Evolutionary conservation across 2,329 filamentous ascomycete species (phyloP).

Genomic region (Fusarium incarnatum): DNA sequence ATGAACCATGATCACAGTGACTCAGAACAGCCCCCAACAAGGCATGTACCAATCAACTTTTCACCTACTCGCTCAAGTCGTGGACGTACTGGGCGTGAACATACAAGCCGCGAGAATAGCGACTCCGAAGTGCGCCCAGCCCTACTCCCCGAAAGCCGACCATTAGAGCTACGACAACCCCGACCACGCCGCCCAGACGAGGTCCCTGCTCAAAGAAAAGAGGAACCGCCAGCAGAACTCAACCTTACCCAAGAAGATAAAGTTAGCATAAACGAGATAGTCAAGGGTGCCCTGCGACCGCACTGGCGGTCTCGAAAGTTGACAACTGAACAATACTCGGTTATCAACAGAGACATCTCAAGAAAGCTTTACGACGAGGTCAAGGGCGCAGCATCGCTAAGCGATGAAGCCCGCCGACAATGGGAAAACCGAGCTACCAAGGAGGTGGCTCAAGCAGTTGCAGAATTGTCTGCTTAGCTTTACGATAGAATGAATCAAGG

Average conservation of each 20-base stretch:
- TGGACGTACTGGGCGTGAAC: slow-evolving; percentile 20
- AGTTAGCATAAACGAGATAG: slow-evolving; percentile 87
- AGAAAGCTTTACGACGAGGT: slow-evolving; percentile 84
- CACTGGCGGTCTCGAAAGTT: slow-evolving; percentile 84
- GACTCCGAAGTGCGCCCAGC: slow-evolving; percentile 39
- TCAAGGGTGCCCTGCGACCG: slow-evolving; percentile 83
- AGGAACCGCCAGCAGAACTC: slow-evolving; percentile 75
- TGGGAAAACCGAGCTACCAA: slow-evolving; percentile 82
- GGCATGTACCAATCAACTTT: slow-evolving; percentile 63
- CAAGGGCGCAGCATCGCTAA: slow-evolving; percentile 66
- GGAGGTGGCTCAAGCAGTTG: slow-evolving; percentile 82
- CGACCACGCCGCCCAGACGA: slow-evolving; percentile 61
- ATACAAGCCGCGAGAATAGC: slow-evolving; percentile 29
- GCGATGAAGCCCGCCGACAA: slow-evolving; percentile 72
- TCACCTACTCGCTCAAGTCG: slow-evolving; percentile 60
- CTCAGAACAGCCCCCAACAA: slow-evolving; percentile 63
- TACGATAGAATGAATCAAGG: slow-evolving; percentile 47
- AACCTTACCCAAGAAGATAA: slow-evolving; percentile 84
- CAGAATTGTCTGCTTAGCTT: slow-evolving; percentile 64
- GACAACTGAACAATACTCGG: slow-evolving; percentile 89
- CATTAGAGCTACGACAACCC: slow-evolving; percentile 64
- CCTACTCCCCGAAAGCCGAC: slow-evolving; percentile 47
- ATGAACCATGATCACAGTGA: slow-evolving; percentile 22
- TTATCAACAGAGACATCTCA: slow-evolving; percentile 90
- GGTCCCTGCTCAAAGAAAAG: slow-evolving; percentile 62